phyloP scores from a whole-genome alignment of 2,329 filamentous ascomycete species.

The Diplocarpon rosae region DNA sequence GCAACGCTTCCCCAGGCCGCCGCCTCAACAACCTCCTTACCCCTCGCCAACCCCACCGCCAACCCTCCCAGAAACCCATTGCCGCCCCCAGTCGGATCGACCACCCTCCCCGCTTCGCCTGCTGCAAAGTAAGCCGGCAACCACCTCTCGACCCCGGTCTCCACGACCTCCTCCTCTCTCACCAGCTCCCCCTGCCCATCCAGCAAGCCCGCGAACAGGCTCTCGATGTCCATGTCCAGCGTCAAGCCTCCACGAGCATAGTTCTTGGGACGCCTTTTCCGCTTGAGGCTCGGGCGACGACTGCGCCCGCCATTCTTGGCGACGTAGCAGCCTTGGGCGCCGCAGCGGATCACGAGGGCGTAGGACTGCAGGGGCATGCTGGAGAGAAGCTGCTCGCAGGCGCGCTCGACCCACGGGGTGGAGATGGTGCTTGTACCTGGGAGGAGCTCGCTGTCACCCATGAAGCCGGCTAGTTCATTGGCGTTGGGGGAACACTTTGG shows the following conservation, averaged over 20 bases:
- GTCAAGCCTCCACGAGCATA: conserved; percentile 40
- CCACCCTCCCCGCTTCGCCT: conserved; percentile 38
- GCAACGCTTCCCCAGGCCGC: conserved; percentile 70
- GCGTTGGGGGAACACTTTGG: conserved; percentile 59
- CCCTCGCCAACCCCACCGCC: conserved; percentile 47
- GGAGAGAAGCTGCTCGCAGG: conserved; percentile 51
- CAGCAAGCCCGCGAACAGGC: conserved; percentile 47
- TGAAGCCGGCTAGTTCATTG: conserved; percentile 76
- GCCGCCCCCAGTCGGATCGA: conserved; percentile 91
- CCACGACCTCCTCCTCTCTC: conserved; percentile 43
- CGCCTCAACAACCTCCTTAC: conserved; percentile 54
- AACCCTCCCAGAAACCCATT: conserved; percentile 73
- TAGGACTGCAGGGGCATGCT: conserved; percentile 55
- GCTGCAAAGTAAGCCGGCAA: conserved; percentile 61
- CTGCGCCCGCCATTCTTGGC: conserved; percentile 31
- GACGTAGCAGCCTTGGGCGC: conserved; percentile 60
- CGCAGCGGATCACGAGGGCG: conserved; percentile 58
- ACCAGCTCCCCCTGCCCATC: conserved; percentile 38
- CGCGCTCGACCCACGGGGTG: conserved; percentile 41
- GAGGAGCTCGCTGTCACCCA: conserved; percentile 38
- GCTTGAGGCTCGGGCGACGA: conserved; percentile 12
- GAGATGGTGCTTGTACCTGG: conserved; percentile 34
- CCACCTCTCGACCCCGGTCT: conserved; percentile 52
- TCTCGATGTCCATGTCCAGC: conserved; percentile 51
- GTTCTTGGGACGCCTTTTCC: conserved; percentile 20